Evolutionary conservation across 768 basidiomycete genomes (phyloP), one percentile per base, ranked within the genome.

Genomic region (Rhodotorula graminis): DNA sequence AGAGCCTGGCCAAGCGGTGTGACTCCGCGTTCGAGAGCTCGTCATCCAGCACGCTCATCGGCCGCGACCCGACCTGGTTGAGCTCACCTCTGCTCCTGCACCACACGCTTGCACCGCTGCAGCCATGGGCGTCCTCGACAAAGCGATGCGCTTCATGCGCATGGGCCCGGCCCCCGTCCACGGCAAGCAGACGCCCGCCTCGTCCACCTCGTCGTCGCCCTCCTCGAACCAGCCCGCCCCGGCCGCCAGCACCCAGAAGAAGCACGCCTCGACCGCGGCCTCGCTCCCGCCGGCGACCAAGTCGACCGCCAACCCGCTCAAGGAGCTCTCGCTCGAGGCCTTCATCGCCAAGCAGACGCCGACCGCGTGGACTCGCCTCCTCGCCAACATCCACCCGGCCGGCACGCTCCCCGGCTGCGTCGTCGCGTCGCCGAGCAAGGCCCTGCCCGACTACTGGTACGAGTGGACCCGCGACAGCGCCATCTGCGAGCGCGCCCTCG

Each of bases 401-500:
- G 77, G 76, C 9, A 72, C 74, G 8, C 40, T n/a, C 14, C 69
- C 71, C 2, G 77, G 77, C 4, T 73, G 70, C 16, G 70, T 78
- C 29, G 77, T 78, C 33, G 77, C 77, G 3, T 61, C 57, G 0
- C 77, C 77, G 19, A 53, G 44, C 14, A 73, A 68, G 60, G 70
- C 68, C 27, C 60, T 75, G 23, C 77, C 77, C 15, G 68, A 78
- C 52, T 78, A 78, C 57, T 76, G 71, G 71, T 77, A 78, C 64
- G 67, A 77, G 57, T 78, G 77, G 77, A 77, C 77, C 0, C 59
- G 77, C 40, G 77, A 78, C 66, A 64, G 63, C 0, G 77, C 77
- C 21, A 47, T 78, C 55, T 71, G 73, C 57, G 67, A 73, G 69
- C 57, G 74, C n/a, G 73, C 68, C 12, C 55, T 78, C 44, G 61